Evolutionary conservation across 768 basidiomycete genomes (phyloP).

Genomic region (Tremella fuciformis): DNA sequence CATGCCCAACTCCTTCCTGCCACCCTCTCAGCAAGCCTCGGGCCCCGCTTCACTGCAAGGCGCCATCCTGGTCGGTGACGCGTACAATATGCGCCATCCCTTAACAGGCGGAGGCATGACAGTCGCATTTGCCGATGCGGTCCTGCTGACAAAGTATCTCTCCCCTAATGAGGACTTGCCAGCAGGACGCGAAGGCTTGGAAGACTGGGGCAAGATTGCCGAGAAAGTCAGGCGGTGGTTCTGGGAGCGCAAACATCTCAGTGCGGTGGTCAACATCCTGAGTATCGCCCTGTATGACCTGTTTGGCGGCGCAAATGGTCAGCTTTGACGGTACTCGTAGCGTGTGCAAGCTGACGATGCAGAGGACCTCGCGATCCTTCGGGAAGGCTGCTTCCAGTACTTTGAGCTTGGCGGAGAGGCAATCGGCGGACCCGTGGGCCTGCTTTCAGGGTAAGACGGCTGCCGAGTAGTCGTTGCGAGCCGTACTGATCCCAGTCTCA

Average conservation of each 20-base stretch:
- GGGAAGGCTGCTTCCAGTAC: slow-evolving; percentile 89
- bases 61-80: slow-evolving; percentile 79
- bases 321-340: slow-evolving; percentile 49
- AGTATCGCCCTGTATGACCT: slow-evolving; percentile 90
- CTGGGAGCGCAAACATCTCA: slow-evolving; percentile 77
- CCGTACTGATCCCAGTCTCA: slow-evolving; percentile 58
- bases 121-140: slow-evolving; percentile 83
- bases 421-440: slow-evolving; percentile 78
- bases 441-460: slow-evolving; percentile 73
- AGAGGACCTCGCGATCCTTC: slow-evolving; percentile 55
- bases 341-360: slow-evolving; percentile 54
- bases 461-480: not conserved
- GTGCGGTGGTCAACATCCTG: slow-evolving; percentile 85
- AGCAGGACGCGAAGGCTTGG: slow-evolving; percentile 43
- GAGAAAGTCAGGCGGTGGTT: slow-evolving; percentile 69
- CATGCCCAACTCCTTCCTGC: slow-evolving; percentile 95
- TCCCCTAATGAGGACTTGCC: slow-evolving; percentile 50
- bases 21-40: slow-evolving; percentile 65
- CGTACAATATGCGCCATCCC: slow-evolving; percentile 99
- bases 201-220: slow-evolving; percentile 53
- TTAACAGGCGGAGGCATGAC: slow-evolving; percentile 98
- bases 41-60: slow-evolving; percentile 54
- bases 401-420: slow-evolving; percentile 91
- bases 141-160: slow-evolving; percentile 66
- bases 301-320: slow-evolving; percentile 82